Conservation (phyloP, 2,329 filamentous ascomycete genomes). For the Colletotrichum sp. region DNA sequence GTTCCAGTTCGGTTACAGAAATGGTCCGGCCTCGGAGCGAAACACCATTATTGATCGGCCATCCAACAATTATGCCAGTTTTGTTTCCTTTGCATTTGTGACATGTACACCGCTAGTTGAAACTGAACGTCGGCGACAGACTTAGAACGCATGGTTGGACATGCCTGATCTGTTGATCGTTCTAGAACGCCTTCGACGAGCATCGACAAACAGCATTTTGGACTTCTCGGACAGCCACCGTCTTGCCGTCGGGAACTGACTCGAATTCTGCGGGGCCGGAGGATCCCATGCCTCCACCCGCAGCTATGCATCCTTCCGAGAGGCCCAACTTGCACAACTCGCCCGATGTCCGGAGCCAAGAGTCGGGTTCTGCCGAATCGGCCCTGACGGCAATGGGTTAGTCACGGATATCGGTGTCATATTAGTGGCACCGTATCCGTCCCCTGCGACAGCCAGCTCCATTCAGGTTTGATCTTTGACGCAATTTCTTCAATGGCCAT, state of each 20-base stretch:
- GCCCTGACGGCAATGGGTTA: not conserved
- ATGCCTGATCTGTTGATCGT: not conserved
- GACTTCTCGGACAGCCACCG: not conserved
- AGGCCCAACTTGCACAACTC: not conserved
- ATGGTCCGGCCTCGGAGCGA: conserved; percentile 2
- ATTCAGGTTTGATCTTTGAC: not conserved
- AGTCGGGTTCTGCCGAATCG: not conserved
- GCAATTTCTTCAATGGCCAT: not conserved
- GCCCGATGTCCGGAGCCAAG: conserved; percentile 11
- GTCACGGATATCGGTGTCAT: not conserved
- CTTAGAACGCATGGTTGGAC: not conserved
- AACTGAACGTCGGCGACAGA: no score
- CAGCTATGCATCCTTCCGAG: not conserved
- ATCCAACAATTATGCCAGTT: not conserved
- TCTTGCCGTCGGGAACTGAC: not conserved
- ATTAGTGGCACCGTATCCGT: not conserved
- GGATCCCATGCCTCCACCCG: not conserved
- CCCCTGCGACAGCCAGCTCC: not conserved
- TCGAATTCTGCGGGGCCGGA: conserved; percentile 5
- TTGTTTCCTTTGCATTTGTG: not conserved
- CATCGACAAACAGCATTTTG: no score
- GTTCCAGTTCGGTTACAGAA: not conserved
- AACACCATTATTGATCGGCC: not conserved
- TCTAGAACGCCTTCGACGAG: not conserved
- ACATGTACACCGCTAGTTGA: not conserved